Conservation (phyloP, 352 stramenopile genomes). For the Globisporangium cylindrosporum region DNA sequence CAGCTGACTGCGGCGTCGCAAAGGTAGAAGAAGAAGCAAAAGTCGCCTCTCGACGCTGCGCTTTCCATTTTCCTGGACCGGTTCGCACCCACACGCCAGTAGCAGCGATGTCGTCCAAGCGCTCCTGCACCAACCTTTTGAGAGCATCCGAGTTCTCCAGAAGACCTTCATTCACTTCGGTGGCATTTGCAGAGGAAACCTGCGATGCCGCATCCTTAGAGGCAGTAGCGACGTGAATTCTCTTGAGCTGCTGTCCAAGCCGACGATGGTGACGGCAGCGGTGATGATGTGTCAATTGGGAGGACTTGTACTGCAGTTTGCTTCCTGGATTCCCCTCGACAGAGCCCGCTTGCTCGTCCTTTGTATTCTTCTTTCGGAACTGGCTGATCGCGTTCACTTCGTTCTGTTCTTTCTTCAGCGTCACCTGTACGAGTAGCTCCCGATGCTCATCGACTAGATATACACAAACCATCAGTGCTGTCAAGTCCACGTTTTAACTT, state of each 20-base stretch:
- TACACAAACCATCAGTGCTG: neutral
- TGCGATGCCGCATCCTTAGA: neutral
- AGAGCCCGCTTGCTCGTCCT: neutral
- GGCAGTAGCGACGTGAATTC: slow-evolving; percentile 3
- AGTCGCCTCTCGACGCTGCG: slow-evolving; percentile 4
- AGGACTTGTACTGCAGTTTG: neutral
- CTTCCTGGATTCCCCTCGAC: neutral
- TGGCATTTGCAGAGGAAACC: neutral
- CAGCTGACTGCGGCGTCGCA: neutral
- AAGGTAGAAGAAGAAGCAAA: neutral
- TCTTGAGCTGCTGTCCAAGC: neutral
- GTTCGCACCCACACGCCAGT: slow-evolving; percentile 24
- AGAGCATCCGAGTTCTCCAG: neutral
- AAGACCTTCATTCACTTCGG: neutral
- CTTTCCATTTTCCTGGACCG: slow-evolving; percentile 24
- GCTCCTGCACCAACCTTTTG: slow-evolving; percentile 1
- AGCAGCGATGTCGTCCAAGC: neutral
- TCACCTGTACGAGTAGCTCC: slow-evolving; percentile 28
- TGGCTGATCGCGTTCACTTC: slow-evolving; percentile 33
- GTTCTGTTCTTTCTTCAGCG: slow-evolving; percentile 31
- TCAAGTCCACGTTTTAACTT: neutral
- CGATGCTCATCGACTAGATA: slow-evolving; percentile 35
- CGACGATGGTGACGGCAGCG: neutral
- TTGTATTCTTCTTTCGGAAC: slow-evolving; percentile 11
- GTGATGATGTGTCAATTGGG: neutral